Evolutionary conservation across 2,329 filamentous ascomycete species (phyloP), one percentile per base, ranked within the genome.

Genomic region (Venturiaceae sp.): DNA sequence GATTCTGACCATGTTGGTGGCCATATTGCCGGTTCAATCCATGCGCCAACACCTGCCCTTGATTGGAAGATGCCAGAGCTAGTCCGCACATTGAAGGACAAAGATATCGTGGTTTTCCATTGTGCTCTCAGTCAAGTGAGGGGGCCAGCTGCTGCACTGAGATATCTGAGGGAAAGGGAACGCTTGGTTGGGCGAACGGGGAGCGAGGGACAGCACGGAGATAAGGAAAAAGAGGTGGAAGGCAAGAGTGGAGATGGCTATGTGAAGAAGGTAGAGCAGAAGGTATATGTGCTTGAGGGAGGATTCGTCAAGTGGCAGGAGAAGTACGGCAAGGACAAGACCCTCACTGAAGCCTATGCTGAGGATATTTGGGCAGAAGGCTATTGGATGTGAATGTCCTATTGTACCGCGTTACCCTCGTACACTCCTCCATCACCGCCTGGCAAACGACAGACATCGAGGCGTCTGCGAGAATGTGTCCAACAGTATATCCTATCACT

Each of bases 251-350:
- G 46, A 65, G 59, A 46, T n/a, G 41, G 41, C 37, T 57, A 33
- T 11, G 47, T 63, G 56, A 65, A 60, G 46, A 55, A 60, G 26
- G 62, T 68, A 55, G 65, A 73, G 36, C 92, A 96, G 75, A 83
- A 84, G 66, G 86, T 97, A 5, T 87, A 82, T 70, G 84, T 97
- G 6, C 77, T 97, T 3, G 88, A 95, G 55, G 81, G 84, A 0
- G 94, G 94, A 1, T 99, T 97, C 69, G 81, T 84, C 14, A 83
- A 86, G 59, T 99, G 94, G 94, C 91, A 96, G 79, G 85, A 95
- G 74, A 77, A 81, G 64, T 87, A 74, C 73, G 92, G 91, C 0
- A 77, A 82, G 56, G 91, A 97, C 74, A 78, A 85, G 68, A 75
- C 83, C 63, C 74, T 99, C 70, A 97, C 94, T 0, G 90, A 95